Evolutionary conservation across 257 asterid species (phyloP).

Genomic region (Solanum medicagineum): DNA sequence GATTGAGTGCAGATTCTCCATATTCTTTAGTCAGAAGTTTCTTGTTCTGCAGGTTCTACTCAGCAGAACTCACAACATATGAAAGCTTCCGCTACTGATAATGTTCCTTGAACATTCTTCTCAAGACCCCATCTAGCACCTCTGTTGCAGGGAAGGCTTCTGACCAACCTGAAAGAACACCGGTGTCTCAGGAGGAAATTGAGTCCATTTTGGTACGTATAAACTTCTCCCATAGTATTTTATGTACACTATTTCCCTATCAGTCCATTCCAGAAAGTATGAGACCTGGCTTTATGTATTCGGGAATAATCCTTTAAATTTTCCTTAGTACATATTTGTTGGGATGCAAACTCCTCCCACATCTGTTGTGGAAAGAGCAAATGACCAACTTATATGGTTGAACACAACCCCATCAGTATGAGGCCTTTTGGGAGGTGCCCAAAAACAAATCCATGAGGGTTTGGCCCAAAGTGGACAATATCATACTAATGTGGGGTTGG

Average conservation of each 20-base stretch:
- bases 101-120: conserved; percentile 34
- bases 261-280: not conserved
- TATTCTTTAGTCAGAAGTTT: not conserved
- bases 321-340: not conserved
- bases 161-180: conserved; percentile 87
- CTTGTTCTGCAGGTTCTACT: conserved; percentile 27
- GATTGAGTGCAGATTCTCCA: not conserved
- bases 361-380: no score
- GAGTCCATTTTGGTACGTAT: conserved; percentile 67
- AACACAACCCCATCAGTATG: no score
- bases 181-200: conserved; percentile 75
- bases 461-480: no score
- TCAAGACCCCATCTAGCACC: conserved; percentile 39
- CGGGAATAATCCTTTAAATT: not conserved
- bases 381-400: no score
- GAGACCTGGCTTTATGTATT: not conserved
- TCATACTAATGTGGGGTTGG: no score
- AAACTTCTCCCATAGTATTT: not conserved
- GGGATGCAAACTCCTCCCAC: no score
- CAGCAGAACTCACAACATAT: conserved; percentile 30
- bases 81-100: conserved; percentile 20
- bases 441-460: no score
- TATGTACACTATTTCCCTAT: not conserved
- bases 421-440: no score
- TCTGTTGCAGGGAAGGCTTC: conserved; percentile 81